These are phyloP conservation scores for Lodderomyces oxycetoniae DNA, from an alignment of 1,139 yeast species.

Conservation along the genomic window DNA sequence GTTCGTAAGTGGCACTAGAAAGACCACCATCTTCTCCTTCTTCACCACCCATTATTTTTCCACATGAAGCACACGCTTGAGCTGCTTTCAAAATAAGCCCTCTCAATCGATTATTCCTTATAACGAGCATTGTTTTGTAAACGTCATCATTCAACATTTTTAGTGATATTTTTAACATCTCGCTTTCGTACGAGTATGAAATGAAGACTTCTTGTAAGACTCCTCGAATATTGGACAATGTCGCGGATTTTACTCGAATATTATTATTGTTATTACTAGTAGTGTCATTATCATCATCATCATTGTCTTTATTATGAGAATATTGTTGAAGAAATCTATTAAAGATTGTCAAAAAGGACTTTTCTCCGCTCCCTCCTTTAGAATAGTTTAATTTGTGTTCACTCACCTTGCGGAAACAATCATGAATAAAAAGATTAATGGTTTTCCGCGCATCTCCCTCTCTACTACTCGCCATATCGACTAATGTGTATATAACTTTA, in stretches of 20 bases:
- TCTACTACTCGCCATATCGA: slow-evolving; percentile 17
- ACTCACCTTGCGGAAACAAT: slow-evolving; percentile 47
- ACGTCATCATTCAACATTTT: slow-evolving; percentile 53
- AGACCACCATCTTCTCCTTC: background rate
- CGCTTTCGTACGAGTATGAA: slow-evolving; percentile 61
- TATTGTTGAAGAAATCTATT: slow-evolving; percentile 43
- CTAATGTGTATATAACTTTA: slow-evolving; percentile 26
- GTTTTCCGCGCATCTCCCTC: slow-evolving; percentile 9
- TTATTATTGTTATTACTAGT: slow-evolving; percentile 15
- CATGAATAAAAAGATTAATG: slow-evolving; percentile 46
- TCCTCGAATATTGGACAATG: slow-evolving; percentile 54
- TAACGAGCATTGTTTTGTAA: slow-evolving; percentile 36
- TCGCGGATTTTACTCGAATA: slow-evolving; percentile 22
- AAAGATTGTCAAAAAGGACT: slow-evolving; percentile 47
- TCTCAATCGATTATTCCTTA: slow-evolving; percentile 35
- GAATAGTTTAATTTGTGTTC: slow-evolving; percentile 31
- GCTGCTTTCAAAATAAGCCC: slow-evolving; percentile 61
- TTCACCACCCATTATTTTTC: slow-evolving; percentile 59
- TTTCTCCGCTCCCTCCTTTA: slow-evolving; percentile 25
- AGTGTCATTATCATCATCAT: slow-evolving; percentile 15
- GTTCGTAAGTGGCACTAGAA: slow-evolving; percentile 24
- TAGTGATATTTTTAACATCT: slow-evolving; percentile 50
- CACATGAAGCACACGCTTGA: slow-evolving; percentile 64
- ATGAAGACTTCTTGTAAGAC: slow-evolving; percentile 60
- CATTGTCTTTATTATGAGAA: slow-evolving; percentile 12